Base-by-base conservation (phyloP, 345 rosid genomes). In the Citropsis articulata region DNA sequence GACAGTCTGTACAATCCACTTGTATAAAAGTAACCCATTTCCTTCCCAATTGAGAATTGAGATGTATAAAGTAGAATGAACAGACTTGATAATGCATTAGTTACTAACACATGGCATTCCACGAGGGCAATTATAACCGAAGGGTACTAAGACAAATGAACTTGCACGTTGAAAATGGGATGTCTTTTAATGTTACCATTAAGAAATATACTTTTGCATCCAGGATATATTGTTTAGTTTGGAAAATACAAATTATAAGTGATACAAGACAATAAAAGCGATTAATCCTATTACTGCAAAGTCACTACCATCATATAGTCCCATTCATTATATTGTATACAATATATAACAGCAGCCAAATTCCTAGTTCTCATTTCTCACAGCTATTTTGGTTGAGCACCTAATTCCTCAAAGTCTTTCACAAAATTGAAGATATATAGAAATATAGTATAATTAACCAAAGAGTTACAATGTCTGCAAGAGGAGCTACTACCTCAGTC, bases 401-500 rank as follows among this genome's bases (percentile, higher is more conserved):
- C n/a, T 24, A 48, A 7, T 9, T n/a, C 70, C 75, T 70, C 42
- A 60, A 53, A 27, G 35, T 35, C 38, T 72, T 61, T 31, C 21
- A 45, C 24, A 25, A 60, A 74, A 71, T 8, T 27, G 19, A 61
- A 71, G 76, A 61, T 22, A 66, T 24, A 42, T 36, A 42, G 36
- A 73, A 60, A 62, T 24, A 55, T 36, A 33, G 42, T 67, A 60
- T 38, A 64, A 33, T 68, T 68, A 75, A 63, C 45, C 36, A 59
- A 66, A 57, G 57, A 48, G 64, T 21, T 45, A 77, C 36, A 68
- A 61, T 57, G 21, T 72, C 50, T 10, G 10, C 28, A 63, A 55
- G 10, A 55, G 75, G 38, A 71, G 62, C 70, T 68, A 83, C 6
- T 83, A 93, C 98, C 94, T 94, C 97, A 22, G 94, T 88, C 80